Base-by-base conservation (phyloP, 352 stramenopile species). In the Pythium phragmiticola region DNA sequence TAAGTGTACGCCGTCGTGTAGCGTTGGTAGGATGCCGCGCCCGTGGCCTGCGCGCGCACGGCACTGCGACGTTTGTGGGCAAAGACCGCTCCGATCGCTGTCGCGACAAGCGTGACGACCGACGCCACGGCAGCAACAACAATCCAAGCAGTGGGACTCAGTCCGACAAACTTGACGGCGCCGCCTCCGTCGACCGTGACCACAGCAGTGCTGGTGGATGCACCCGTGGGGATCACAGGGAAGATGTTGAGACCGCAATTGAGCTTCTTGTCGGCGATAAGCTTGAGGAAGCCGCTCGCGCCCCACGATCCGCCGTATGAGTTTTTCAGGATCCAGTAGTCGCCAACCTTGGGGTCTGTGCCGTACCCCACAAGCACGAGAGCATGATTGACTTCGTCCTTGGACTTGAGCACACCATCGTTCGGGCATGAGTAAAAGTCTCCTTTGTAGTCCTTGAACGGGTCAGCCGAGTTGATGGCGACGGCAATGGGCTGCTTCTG, bases 251-350 rank as follows among this genome's bases (percentile, higher is more conserved):
- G 68, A 3, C 84, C 84, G 42, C 84, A 93, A 66, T 93, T 93
- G 26, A 84, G 63, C 56, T 89, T 90, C 46, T 70, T 71, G 67
- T 93, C 84, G 0, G 79, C 78, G 3, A 88, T 33, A 37, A 92
- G 68, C 50, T 82, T 78, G 62, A 92, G 76, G 58, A 86, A 92
- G 39, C 84, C 84, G 11, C 63, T 80, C 14, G 76, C 72, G 23
- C 84, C 84, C 84, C 84, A 92, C 9, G 70, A 79, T 48, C 70
- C 78, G 17, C 80, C 81, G 68, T 92, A 92, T 41, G 84, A 92
- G 61, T 92, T 92, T 57, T 92, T 92, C 16, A 92, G 51, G 37
- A 92, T 89, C 84, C 84, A 92, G 63, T 91, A 92, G 63, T 91
- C 82, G 2, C 84, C 82, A 1, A 69, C 66, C 1, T 65, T 73